These are phyloP conservation scores for Asterophora parasitica DNA, from an alignment of 768 basidiomycete species.

Conservation along the genomic window DNA sequence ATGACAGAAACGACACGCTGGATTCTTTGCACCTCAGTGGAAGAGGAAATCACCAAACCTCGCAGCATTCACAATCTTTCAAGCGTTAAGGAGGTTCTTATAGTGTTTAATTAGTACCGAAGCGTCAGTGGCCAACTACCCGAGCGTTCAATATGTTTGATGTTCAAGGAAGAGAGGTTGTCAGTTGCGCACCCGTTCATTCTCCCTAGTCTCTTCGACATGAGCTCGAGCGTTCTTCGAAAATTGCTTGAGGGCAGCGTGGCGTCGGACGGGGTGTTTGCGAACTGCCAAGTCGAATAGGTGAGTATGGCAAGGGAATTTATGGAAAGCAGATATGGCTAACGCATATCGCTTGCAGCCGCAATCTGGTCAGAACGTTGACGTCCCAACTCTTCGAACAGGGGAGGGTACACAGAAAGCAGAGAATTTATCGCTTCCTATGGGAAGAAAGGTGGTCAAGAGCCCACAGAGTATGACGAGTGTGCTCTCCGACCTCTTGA, in stretches of 20 bases:
- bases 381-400: constrained; percentile 29
- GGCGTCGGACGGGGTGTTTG: constrained; percentile 21
- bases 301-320: not conserved
- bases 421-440: constrained; percentile 21
- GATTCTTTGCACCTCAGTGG: not conserved
- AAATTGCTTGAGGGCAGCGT: constrained; percentile 24
- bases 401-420: constrained; percentile 22
- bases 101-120: constrained; percentile 30
- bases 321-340: constrained; percentile 12
- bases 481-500: constrained; percentile 20
- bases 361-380: constrained; percentile 30
- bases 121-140: constrained; percentile 31
- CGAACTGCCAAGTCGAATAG: constrained; percentile 21
- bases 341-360: constrained; percentile 33
- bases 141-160: not conserved
- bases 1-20: not conserved
- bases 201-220: constrained; percentile 29
- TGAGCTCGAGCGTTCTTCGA: constrained; percentile 29
- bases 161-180: not conserved
- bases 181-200: constrained; percentile 30
- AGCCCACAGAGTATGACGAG: not conserved
- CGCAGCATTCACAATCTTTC: not conserved
- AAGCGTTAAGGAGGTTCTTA: constrained; percentile 25
- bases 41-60: not conserved
- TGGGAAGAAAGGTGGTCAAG: constrained; percentile 2